Evolutionary conservation across 495 filamentous ascomycete genomes (phyloP), one percentile per base, ranked within the genome.

Genomic region (Rostrohypoxylon terebratum): DNA sequence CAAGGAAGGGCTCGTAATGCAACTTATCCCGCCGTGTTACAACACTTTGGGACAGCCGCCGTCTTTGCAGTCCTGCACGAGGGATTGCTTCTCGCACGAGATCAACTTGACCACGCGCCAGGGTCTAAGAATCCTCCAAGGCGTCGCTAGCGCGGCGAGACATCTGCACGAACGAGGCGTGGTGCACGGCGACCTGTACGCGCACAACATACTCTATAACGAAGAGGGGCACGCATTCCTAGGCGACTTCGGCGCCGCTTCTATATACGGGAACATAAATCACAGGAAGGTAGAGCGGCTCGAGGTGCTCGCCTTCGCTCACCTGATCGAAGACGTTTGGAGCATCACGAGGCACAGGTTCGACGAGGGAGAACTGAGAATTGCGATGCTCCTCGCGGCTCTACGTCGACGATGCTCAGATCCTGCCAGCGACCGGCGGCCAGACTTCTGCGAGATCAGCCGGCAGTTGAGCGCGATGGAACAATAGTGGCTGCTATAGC

Each of bases 301-400:
- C 31, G 83, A 85, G 61, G 81, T 84, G 14, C 72, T 82, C 60
- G 83, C 83, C 10, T 86, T 84, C 69, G 82, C 76, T 16, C 73
- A 81, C 62, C 71, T 86, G 36, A 63, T 83, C 58, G 83, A 83
- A 54, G 79, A 83, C 64, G 42, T 85, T 11, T 66, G 82, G 63
- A 60, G 72, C 13, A 54, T 77, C 64, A 73, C 74, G 38, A 75
- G 68, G 23, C 62, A 63, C 7, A 68, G 48, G 6, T 53, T 77
- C 50, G 47, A 69, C 31, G 69, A 78, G 55, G 69, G 73, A 42
- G 71, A 78, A 31, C 62, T 69, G 20, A 59, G 62, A 18, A 42
- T 74, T 11, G 48, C 58, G 48, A 69, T 53, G 72, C 34, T 59
- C 31, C 66, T 74, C 23, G 72, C 63, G 53, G 63, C 66, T 66